These are phyloP conservation scores for Pythium rhizo-oryzae DNA, from an alignment of 352 stramenopile species.

Conservation along the genomic window DNA sequence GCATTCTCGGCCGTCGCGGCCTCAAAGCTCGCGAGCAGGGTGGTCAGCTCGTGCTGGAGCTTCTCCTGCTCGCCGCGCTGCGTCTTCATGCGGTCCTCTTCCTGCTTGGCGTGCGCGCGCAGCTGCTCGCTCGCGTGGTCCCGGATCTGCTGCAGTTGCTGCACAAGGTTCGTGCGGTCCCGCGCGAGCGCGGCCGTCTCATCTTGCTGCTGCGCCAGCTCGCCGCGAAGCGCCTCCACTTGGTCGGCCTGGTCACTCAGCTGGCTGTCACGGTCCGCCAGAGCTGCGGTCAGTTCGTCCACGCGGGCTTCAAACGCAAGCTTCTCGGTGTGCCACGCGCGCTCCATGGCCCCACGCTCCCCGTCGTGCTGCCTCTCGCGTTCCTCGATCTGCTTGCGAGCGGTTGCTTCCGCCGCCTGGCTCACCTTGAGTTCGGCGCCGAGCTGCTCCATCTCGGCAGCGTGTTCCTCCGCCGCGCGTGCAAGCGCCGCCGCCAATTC, in stretches of 20 bases:
- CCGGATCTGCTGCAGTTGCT: conserved; percentile 19
- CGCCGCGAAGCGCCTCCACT: not conserved
- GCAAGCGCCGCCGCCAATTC: no score
- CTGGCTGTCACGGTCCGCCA: not conserved
- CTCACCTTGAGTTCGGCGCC: not conserved
- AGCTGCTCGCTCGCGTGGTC: conserved; percentile 18
- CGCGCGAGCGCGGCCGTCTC: not conserved
- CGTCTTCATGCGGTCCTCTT: conserved; percentile 31
- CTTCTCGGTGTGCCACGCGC: conserved; percentile 11
- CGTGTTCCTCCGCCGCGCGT: not conserved
- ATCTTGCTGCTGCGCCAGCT: not conserved
- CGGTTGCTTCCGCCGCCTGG: not conserved
- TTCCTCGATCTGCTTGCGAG: not conserved
- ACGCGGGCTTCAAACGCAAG: not conserved
- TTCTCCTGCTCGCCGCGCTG: conserved; percentile 38
- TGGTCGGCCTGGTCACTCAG: not conserved
- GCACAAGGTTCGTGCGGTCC: not conserved
- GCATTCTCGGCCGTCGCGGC: conserved; percentile 20
- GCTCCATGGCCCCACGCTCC: not conserved
- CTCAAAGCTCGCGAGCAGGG: conserved; percentile 23
- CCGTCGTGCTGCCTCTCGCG: not conserved
- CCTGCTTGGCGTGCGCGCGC: conserved; percentile 14
- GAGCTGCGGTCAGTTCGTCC: not conserved
- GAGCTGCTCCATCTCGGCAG: not conserved
- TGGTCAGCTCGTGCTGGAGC: conserved; percentile 29